These are phyloP conservation scores for Solanum corneliomulleri DNA, from an alignment of 257 asterid species.

Conservation along the genomic window DNA sequence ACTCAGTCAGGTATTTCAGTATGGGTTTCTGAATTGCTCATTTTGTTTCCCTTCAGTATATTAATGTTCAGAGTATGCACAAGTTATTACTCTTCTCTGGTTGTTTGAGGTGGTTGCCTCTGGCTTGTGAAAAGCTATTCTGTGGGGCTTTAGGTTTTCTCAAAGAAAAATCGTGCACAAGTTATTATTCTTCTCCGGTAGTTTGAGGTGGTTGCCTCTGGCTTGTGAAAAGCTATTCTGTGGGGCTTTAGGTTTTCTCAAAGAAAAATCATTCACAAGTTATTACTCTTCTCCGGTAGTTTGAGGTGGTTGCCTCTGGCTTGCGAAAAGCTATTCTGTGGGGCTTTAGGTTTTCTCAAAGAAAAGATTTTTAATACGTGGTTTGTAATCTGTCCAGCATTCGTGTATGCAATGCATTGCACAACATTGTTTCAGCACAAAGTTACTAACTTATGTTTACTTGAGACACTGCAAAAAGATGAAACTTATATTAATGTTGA, in stretches of 20 bases:
- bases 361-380: not conserved
- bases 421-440: not conserved
- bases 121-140: not conserved
- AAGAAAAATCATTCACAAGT: not conserved
- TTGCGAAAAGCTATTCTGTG: not conserved
- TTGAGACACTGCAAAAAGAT: not conserved
- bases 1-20: constrained; percentile 56
- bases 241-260: not conserved
- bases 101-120: not conserved
- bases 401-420: not conserved
- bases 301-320: not conserved
- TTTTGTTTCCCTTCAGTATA: not conserved
- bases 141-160: not conserved
- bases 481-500: not conserved
- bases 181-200: not conserved
- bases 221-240: not conserved
- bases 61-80: not conserved
- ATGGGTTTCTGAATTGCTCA: not conserved
- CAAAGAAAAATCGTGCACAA: not conserved
- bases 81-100: not conserved
- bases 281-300: not conserved
- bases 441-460: not conserved
- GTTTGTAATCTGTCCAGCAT: not conserved
- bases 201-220: not conserved
- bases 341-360: not conserved